Evolutionary conservation across 2,329 filamentous ascomycete genomes (phyloP).

Genomic region (Fusarium sp.): DNA sequence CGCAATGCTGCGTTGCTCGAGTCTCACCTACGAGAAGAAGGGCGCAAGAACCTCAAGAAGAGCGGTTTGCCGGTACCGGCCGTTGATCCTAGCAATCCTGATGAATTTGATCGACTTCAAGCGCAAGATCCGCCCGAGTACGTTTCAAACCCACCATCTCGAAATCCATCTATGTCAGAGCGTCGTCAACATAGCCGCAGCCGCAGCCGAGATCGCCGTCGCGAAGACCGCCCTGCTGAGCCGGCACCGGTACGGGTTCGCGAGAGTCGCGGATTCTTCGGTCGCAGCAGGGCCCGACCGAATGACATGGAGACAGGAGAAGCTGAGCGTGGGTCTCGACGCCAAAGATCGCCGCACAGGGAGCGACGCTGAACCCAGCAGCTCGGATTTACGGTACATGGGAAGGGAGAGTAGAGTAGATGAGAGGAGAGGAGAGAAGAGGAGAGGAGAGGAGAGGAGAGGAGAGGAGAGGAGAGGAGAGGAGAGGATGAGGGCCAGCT

Average conservation of each 20-base stretch:
- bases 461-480: neutral
- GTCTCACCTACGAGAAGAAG: slow-evolving; percentile 74
- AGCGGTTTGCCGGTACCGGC: slow-evolving; percentile 60
- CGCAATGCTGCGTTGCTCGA: slow-evolving; percentile 79
- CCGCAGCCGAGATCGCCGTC: slow-evolving; percentile 25
- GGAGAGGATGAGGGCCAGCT: neutral
- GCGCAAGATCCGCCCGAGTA: slow-evolving; percentile 46
- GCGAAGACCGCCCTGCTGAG: slow-evolving; percentile 35
- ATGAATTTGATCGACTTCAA: slow-evolving; percentile 59
- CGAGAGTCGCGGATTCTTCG: slow-evolving; percentile 45
- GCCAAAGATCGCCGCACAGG: slow-evolving; percentile 37
- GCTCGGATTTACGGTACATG: slow-evolving; percentile 23
- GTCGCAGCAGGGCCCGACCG: slow-evolving; percentile 45
- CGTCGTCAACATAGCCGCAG: slow-evolving; percentile 32
- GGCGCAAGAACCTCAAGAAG: slow-evolving; percentile 65
- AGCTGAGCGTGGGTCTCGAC: slow-evolving; percentile 22
- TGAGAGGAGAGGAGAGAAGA: too few relatives aligned
- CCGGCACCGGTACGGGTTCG: slow-evolving; percentile 47
- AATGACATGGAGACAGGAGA: slow-evolving; percentile 49
- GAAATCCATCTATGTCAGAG: slow-evolving; percentile 40
- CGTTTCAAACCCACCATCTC: slow-evolving; percentile 44
- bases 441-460: neutral
- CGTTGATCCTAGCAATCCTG: slow-evolving; percentile 64
- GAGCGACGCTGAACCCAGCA: slow-evolving; percentile 36
- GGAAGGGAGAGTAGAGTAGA: neutral